A percentile compares a stretch with the other conserved stretches of the same genome.
phyloP scores from a whole-genome alignment of 139 green algal genomes.

The Chlamydomonas urium region DNA sequence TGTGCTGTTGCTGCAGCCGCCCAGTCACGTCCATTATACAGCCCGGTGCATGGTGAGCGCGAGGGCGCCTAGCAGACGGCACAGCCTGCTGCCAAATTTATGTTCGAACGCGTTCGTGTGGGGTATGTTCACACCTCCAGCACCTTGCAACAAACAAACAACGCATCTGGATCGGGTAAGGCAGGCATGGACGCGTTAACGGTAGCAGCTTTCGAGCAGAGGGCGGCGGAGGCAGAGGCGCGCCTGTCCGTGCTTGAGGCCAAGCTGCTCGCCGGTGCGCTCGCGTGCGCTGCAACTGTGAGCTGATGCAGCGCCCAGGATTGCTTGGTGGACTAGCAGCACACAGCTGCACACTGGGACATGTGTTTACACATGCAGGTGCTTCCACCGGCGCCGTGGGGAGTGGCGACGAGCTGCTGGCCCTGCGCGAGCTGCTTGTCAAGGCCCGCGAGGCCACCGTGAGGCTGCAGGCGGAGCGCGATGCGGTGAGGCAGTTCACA shows the following conservation, averaged over 20 bases:
- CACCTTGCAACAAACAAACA: no score
- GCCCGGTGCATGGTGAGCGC: no score
- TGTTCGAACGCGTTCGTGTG: no score
- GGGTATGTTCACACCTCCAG: no score
- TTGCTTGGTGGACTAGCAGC: not conserved
- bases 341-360: no score
- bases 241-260: conserved; percentile 1
- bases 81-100: no score
- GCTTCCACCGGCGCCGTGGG: not conserved
- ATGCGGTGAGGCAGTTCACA: not conserved
- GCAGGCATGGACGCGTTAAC: conserved; percentile 16
- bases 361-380: not conserved
- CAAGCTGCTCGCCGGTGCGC: not conserved
- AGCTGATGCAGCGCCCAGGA: not conserved
- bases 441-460: conserved; percentile 2
- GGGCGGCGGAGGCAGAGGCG: conserved; percentile 8
- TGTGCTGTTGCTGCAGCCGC: no score
- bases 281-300: not conserved
- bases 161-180: no score
- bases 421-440: not conserved
- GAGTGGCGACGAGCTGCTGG: not conserved
- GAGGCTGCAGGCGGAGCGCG: conserved; percentile 3
- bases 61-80: no score
- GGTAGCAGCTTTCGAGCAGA: conserved; percentile 5
- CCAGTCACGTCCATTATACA: not conserved